phyloP scores from a whole-genome alignment of 1,139 yeast species.

The Diutina mesorugosa region DNA sequence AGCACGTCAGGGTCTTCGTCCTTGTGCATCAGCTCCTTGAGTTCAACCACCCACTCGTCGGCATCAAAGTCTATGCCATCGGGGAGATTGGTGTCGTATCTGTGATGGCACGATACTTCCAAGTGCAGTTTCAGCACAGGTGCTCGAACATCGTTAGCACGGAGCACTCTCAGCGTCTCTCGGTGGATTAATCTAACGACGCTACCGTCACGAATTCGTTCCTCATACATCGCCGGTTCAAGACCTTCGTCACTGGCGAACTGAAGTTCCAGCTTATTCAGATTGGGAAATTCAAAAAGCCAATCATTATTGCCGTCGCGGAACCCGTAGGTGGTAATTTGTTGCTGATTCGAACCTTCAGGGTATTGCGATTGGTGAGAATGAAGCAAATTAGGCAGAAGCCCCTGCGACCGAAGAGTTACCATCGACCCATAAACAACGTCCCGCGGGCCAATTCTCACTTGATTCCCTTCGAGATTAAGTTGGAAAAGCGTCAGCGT shows the following conservation, averaged over 20 bases:
- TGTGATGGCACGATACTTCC: conserved; percentile 53
- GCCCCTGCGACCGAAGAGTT: conserved; percentile 61
- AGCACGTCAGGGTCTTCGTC: conserved; percentile 23
- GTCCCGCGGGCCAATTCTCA: conserved; percentile 46
- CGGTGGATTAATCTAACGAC: conserved; percentile 43
- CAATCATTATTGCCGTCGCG: conserved; percentile 61
- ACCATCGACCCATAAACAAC: conserved; percentile 49
- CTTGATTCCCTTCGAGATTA: conserved; percentile 41
- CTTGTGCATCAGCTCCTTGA: conserved; percentile 37
- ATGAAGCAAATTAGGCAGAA: conserved; percentile 57
- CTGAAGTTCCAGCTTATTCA: conserved; percentile 9
- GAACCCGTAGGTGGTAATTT: conserved; percentile 64
- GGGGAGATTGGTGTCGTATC: conserved; percentile 3
- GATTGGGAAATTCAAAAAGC: conserved; percentile 32
- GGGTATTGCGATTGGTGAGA: conserved; percentile 62
- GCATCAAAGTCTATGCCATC: conserved; percentile 46
- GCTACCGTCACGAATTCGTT: conserved; percentile 33
- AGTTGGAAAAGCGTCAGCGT: conserved; percentile 62
- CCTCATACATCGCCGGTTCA: conserved; percentile 12
- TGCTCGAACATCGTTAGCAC: conserved; percentile 46
- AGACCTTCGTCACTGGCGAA: conserved; percentile 20
- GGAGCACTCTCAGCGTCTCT: conserved; percentile 40
- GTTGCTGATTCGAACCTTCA: conserved; percentile 63
- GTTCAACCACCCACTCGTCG: conserved; percentile 60
- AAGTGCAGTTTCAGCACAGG: conserved; percentile 38